These are phyloP conservation scores for Cupressus sempervirens DNA, from an alignment of 75 land plant genomes.

Conservation along the genomic window DNA sequence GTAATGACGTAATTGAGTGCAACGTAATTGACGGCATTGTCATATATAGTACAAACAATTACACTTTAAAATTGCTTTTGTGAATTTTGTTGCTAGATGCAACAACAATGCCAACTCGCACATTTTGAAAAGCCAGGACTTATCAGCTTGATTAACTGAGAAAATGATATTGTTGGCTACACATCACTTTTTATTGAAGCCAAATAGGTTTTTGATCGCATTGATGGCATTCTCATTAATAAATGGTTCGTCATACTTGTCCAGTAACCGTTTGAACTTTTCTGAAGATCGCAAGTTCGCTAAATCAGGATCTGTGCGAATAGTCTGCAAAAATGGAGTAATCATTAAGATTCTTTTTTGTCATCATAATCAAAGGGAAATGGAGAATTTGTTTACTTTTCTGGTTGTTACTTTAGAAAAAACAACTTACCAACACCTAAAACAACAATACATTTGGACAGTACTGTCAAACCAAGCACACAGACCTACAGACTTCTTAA, in stretches of 20 bases:
- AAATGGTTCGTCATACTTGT: constrained; percentile 90
- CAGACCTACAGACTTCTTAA: background rate
- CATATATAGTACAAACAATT: constrained; percentile 1
- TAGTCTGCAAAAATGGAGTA: constrained; percentile 40
- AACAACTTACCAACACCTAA: background rate
- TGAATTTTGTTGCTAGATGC: background rate
- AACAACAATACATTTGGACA: background rate
- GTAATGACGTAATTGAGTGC: background rate
- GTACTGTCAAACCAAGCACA: background rate
- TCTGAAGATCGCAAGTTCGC: constrained; percentile 60
- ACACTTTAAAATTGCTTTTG: constrained; percentile 2
- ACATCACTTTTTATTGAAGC: constrained; percentile 65
- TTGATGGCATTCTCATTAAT: constrained; percentile 97
- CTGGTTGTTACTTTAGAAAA: background rate
- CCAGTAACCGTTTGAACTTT: constrained; percentile 73
- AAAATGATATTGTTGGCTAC: background rate
- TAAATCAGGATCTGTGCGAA: constrained; percentile 86
- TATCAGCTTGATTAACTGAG: background rate
- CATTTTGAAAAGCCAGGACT: background rate
- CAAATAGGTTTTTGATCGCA: constrained; percentile 84
- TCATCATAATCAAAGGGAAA: background rate
- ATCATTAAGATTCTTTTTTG: background rate
- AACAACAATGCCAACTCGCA: background rate
- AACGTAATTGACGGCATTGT: background rate
- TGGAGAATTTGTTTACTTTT: background rate